These are phyloP conservation scores for Ophiostoma australiae DNA, from an alignment of 2,329 filamentous ascomycete genomes.

Conservation along the genomic window DNA sequence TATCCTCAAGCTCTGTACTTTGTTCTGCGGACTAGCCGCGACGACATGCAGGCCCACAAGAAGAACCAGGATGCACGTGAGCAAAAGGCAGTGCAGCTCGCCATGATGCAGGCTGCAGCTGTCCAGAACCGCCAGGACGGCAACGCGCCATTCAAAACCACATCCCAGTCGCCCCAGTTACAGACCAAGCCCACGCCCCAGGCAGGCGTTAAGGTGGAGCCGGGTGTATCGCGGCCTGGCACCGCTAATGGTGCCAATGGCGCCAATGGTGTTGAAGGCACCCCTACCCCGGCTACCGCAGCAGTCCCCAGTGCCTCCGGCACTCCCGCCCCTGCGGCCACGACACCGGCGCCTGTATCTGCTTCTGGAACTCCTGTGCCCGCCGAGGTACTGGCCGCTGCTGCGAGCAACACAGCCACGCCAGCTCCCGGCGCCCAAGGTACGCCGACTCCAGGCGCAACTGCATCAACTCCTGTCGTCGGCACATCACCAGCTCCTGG, in stretches of 20 bases:
- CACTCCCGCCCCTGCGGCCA: background rate
- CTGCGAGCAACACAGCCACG: slow-evolving; percentile 11
- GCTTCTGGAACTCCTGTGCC: slow-evolving; percentile 1
- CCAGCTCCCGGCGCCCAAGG: slow-evolving; percentile 15
- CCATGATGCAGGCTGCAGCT: slow-evolving; percentile 27
- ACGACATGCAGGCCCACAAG: slow-evolving; percentile 90
- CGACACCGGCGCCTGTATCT: slow-evolving; percentile 4
- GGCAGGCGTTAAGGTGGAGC: slow-evolving; percentile 34
- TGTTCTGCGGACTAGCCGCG: slow-evolving; percentile 83
- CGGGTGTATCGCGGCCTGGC: slow-evolving; percentile 23
- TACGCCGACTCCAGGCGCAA: slow-evolving; percentile 13
- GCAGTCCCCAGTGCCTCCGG: slow-evolving; percentile 11
- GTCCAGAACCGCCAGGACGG: slow-evolving; percentile 22
- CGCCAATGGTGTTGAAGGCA: slow-evolving; percentile 9
- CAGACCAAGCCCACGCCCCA: slow-evolving; percentile 17
- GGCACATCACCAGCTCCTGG: background rate
- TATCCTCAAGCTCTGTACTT: slow-evolving; percentile 97
- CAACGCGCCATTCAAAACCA: slow-evolving; percentile 36
- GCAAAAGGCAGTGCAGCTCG: slow-evolving; percentile 48
- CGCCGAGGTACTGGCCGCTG: background rate
- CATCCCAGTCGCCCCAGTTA: slow-evolving; percentile 31
- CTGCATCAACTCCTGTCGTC: background rate
- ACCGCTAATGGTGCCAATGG: slow-evolving; percentile 19
- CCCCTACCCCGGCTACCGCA: background rate
- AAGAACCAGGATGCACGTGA: slow-evolving; percentile 78